Percentiles rank a stretch among this genome's conserved stretches.
These are phyloP conservation scores for Camelina hispida DNA, from an alignment of 345 rosid species.

Conservation along the genomic window DNA sequence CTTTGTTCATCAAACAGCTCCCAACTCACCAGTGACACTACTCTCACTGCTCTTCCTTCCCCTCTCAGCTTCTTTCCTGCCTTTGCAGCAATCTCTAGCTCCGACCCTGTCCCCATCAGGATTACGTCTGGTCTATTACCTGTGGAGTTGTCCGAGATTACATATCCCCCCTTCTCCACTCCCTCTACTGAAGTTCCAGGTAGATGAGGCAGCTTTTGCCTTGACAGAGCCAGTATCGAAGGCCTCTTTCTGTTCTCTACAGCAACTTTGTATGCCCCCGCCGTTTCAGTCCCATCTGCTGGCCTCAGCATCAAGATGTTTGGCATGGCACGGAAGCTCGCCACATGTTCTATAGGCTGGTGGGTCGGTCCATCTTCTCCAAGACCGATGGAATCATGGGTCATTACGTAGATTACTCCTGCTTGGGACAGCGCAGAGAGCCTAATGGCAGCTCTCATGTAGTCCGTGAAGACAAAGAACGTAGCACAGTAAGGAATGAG, in stretches of 20 bases:
- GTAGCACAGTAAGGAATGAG: slow-evolving; percentile 89
- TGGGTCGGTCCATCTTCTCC: slow-evolving; percentile 99
- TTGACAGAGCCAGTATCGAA: slow-evolving; percentile 79
- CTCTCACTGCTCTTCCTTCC: slow-evolving; percentile 86
- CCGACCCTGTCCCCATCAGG: slow-evolving; percentile 90
- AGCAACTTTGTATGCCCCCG: slow-evolving; percentile 86
- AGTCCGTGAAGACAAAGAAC: slow-evolving; percentile 95
- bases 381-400: slow-evolving; percentile 95
- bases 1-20: slow-evolving; percentile 77
- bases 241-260: slow-evolving; percentile 76
- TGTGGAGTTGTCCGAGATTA: slow-evolving; percentile 78
- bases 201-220: slow-evolving; percentile 85
- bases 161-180: slow-evolving; percentile 87
- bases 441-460: slow-evolving; percentile 94
- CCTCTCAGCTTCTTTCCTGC: slow-evolving; percentile 81
- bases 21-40: slow-evolving; percentile 89
- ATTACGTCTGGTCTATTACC: slow-evolving; percentile 83
- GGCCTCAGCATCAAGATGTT: slow-evolving; percentile 92
- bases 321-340: slow-evolving; percentile 99
- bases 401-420: slow-evolving; percentile 90
- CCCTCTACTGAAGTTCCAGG: slow-evolving; percentile 84
- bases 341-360: slow-evolving; percentile 91
- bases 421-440: slow-evolving; percentile 79
- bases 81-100: slow-evolving; percentile 79
- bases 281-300: slow-evolving; percentile 93